Evolutionary conservation across 2,329 filamentous ascomycete species (phyloP).

Genomic region (Orbilia oligospora): DNA sequence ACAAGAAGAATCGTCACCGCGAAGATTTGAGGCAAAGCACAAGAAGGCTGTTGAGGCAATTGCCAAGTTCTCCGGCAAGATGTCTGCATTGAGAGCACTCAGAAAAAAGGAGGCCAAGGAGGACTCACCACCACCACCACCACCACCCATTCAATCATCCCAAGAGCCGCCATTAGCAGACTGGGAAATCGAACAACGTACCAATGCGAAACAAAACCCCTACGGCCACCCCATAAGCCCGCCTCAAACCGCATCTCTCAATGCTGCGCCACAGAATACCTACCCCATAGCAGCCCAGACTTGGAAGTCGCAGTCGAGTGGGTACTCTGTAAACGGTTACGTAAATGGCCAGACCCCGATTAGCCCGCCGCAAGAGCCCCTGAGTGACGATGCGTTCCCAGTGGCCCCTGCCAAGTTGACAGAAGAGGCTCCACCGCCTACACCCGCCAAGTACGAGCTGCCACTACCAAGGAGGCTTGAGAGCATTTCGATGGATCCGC

Average conservation of each 20-base stretch:
- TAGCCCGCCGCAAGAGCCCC: constrained; percentile 35
- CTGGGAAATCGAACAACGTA: constrained; percentile 56
- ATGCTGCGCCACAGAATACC: constrained; percentile 15
- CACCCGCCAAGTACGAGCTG: constrained; percentile 35
- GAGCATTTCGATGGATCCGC: constrained; percentile 35
- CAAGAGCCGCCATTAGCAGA: constrained; percentile 52
- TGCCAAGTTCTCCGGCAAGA: constrained; percentile 57
- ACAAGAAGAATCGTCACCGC: constrained; percentile 39
- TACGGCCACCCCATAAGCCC: constrained; percentile 35
- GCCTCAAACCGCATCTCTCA: constrained; percentile 33
- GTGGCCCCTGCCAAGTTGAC: constrained; percentile 12
- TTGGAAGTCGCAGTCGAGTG: constrained; percentile 35
- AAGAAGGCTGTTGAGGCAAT: constrained; percentile 58
- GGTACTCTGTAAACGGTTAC: constrained; percentile 23
- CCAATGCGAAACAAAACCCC: constrained; percentile 23
- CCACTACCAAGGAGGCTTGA: constrained; percentile 35
- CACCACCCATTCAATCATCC: constrained; percentile 4
- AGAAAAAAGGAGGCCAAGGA: constrained; percentile 49
- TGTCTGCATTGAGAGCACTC: constrained; percentile 42
- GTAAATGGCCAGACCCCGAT: constrained; percentile 41
- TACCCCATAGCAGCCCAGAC: constrained; percentile 32
- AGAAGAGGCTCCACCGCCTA: constrained; percentile 43
- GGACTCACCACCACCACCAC: constrained; percentile 12
- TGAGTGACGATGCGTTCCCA: constrained; percentile 44
- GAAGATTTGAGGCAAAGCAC: constrained; percentile 53